Base-by-base conservation (phyloP, 2,329 filamentous ascomycete species). In the Delphinella strobiligena region DNA sequence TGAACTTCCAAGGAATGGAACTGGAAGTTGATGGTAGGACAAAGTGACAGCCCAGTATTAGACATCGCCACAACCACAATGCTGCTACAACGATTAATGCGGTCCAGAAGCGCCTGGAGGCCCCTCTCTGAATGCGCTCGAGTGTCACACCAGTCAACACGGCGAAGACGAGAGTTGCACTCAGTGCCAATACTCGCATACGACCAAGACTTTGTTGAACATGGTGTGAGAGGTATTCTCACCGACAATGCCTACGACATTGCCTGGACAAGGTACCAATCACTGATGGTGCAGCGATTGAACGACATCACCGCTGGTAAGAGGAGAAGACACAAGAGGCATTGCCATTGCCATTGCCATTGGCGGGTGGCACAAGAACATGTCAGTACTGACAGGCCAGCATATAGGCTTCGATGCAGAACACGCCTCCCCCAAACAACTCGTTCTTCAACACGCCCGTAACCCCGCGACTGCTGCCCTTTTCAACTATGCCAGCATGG, bases 401-500 rank as follows among this genome's bases (percentile, higher is more conserved):
- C 15, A 41, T 11, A 36, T 49, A 86, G 82, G 75, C 50, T 80
- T 74, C 49, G 67, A 76, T 14, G 71, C 74, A 54, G 79, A 79
- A 49, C 63, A 75, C 57, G 65, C 71, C 49, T 65, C 71, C 37
- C 61, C 76, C 45, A 78, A 82, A 61, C 68, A 77, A 34, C 78
- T 94, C 55, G 63, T 83, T 55, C 69, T 89, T 54, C 69, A 76
- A 54, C 80, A 80, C 43, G 83, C 89, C 44, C 85, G 87, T 61
- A 75, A 91, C 54, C 81, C 89, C 33, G 70, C 71, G 50, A 70
- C 74, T 47, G 91, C 91, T 31, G 71, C 80, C 51, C 68, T 81
- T 58, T 98, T 98, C 78, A 98, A 96, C 74, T 77, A 93, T 61
- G 91, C 91, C 61, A 93, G 85, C 52, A 93, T 93, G 83, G 84